Percentiles rank a stretch among this genome's conserved stretches.
Conservation (phyloP, 306 rosid genomes). For the Gastrolobium bilobum region DNA sequence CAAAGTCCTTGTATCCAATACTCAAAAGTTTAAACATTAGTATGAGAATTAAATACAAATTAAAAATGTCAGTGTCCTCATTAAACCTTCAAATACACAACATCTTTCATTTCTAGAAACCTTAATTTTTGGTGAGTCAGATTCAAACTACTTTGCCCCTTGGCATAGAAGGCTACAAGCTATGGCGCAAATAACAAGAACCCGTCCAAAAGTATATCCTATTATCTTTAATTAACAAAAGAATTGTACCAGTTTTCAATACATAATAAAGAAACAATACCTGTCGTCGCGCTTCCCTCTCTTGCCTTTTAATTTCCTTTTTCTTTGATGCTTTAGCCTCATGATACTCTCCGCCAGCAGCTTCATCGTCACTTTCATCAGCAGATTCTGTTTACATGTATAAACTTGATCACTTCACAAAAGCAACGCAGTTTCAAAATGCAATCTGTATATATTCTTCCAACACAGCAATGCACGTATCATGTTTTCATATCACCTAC, state of each 20-base stretch:
- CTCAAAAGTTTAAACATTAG: constrained; percentile 18
- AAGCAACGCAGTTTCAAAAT: constrained; percentile 30
- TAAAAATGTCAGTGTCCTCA: constrained; percentile 10
- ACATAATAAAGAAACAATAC: constrained; percentile 47
- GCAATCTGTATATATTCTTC: constrained; percentile 4
- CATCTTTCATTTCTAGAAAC: constrained; percentile 23
- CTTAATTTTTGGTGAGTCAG: constrained; percentile 15
- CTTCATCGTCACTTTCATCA: constrained; percentile 85
- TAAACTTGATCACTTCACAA: constrained; percentile 41
- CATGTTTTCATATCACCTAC: constrained; percentile 16
- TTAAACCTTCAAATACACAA: constrained; percentile 14
- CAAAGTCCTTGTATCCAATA: constrained; percentile 30
- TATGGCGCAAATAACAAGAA: constrained; percentile 21
- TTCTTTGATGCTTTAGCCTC: constrained; percentile 74
- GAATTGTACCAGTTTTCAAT: neutral
- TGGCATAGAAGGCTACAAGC: constrained; percentile 1
- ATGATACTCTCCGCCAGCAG: constrained; percentile 58
- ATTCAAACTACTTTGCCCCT: constrained; percentile 4
- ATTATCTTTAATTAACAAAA: neutral
- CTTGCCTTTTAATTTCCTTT: constrained; percentile 88
- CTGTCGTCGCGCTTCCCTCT: constrained; percentile 91
- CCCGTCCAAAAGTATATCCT: constrained; percentile 29
- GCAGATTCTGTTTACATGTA: constrained; percentile 63
- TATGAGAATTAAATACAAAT: constrained; percentile 20
- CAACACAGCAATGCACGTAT: constrained; percentile 1